A percentile compares a stretch with the other conserved stretches of the same genome.
Evolutionary conservation across 2,329 filamentous ascomycete species (phyloP).

Genomic region (Knoxdaviesia capensis): DNA sequence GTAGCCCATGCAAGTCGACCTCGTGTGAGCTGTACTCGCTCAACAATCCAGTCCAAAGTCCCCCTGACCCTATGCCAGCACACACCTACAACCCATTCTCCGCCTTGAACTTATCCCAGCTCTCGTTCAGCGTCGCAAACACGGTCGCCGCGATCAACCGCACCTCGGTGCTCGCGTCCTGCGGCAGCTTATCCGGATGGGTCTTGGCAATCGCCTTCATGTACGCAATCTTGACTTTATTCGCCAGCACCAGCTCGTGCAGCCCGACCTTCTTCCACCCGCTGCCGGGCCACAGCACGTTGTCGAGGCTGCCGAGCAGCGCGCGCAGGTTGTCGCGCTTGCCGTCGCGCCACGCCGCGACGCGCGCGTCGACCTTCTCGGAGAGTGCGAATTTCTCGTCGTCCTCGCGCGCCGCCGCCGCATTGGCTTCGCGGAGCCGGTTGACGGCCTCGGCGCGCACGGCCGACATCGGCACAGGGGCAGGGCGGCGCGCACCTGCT

Average conservation of each 20-base stretch:
- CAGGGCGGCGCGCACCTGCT: constrained; percentile 8
- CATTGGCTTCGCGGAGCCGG: constrained; percentile 63
- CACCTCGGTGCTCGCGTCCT: constrained; percentile 43
- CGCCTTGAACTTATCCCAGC: constrained; percentile 53
- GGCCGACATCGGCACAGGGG: constrained; percentile 9
- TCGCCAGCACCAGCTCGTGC: constrained; percentile 78
- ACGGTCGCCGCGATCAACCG: constrained; percentile 44
- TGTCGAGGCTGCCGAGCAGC: constrained; percentile 67
- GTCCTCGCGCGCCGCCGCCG: constrained; percentile 67
- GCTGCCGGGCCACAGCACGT: constrained; percentile 74
- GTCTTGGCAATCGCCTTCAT: constrained; percentile 99
- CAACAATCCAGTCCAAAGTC: too few relatives aligned
- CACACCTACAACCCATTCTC: constrained; percentile 39
- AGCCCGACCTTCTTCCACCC: constrained; percentile 96
- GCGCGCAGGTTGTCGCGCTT: constrained; percentile 87
- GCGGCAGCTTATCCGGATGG: constrained; percentile 85
- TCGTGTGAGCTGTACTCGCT: too few relatives aligned
- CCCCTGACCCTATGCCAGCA: neutral
- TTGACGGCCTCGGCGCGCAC: constrained; percentile 55
- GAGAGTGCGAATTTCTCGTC: constrained; percentile 82
- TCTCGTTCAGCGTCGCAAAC: constrained; percentile 50
- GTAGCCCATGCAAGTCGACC: too few relatives aligned
- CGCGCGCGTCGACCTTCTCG: constrained; percentile 64
- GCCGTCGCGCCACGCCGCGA: constrained; percentile 69
- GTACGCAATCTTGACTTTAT: constrained; percentile 91